Evolutionary conservation across 768 basidiomycete genomes (phyloP).

Genomic region (Asterophora lycoperdoides): DNA sequence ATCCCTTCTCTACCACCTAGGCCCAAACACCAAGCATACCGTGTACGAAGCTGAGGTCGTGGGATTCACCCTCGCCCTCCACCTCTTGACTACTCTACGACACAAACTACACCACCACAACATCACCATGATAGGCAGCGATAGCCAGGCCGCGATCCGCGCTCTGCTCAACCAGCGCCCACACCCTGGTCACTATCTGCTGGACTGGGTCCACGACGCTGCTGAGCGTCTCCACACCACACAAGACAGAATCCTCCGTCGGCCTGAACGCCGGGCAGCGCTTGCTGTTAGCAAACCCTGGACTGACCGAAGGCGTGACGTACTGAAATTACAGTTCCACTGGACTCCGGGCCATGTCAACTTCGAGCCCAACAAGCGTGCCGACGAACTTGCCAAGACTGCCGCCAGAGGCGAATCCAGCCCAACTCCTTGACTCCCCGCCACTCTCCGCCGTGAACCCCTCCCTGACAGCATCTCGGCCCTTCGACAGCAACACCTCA

Average conservation of each 20-base stretch:
- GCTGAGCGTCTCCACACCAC: slow-evolving; percentile 4
- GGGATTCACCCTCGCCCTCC: slow-evolving; percentile 5
- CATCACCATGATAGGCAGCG: slow-evolving; percentile 2
- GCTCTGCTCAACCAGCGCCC: slow-evolving; percentile 8
- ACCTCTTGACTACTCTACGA: slow-evolving; percentile 1
- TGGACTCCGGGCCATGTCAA: slow-evolving; percentile 10
- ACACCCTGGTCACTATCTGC: slow-evolving; percentile 8
- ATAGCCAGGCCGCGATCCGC: slow-evolving; percentile 10
- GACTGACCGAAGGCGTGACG: not conserved
- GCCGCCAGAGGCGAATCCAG: slow-evolving; percentile 6
- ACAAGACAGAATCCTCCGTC: not conserved
- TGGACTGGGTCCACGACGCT: not conserved
- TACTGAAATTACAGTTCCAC: slow-evolving; percentile 3
- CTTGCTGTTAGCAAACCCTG: no score
- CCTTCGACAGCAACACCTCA: slow-evolving; percentile 4
- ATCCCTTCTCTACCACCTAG: slow-evolving; percentile 2
- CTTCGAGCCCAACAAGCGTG: slow-evolving; percentile 11
- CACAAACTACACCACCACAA: not conserved
- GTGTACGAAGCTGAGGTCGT: slow-evolving; percentile 10
- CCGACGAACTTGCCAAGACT: slow-evolving; percentile 5
- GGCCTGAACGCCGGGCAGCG: no score
- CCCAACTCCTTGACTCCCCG: slow-evolving; percentile 4
- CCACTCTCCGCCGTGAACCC: not conserved
- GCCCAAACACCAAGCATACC: not conserved
- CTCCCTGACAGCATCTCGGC: slow-evolving; percentile 17